Conservation (phyloP, 179 eudicot genomes). For the Actinidia arguta region DNA sequence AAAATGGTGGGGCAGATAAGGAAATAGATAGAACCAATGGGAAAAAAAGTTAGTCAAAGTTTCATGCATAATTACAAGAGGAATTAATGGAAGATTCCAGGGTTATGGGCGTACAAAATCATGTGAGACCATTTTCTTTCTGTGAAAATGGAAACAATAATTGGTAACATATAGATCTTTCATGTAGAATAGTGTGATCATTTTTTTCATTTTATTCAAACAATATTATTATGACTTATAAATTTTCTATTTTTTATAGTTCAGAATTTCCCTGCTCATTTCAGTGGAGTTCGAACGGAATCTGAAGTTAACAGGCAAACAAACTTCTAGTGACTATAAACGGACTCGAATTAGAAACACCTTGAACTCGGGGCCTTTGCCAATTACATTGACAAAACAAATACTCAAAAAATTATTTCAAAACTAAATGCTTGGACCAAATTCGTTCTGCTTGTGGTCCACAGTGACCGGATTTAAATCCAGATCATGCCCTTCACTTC, state of each 20-base stretch:
- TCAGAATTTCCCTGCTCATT: neutral
- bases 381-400: too few relatives aligned
- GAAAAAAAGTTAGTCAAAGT: conserved; percentile 17
- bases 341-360: too few relatives aligned
- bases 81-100: conserved; percentile 23
- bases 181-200: too few relatives aligned
- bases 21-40: neutral
- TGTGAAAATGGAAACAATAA: too few relatives aligned
- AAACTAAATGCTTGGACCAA: too few relatives aligned
- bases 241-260: neutral
- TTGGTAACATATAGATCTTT: neutral
- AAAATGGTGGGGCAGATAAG: neutral
- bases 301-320: neutral
- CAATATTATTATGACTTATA: neutral
- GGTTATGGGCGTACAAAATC: conserved; percentile 15
- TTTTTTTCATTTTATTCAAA: neutral
- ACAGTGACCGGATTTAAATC: too few relatives aligned
- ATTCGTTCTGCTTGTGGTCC: too few relatives aligned
- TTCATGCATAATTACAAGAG: too few relatives aligned
- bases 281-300: neutral
- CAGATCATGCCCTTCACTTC: too few relatives aligned
- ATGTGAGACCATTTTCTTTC: neutral
- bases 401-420: too few relatives aligned
- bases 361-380: too few relatives aligned
- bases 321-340: too few relatives aligned